A percentile compares a stretch with the other conserved stretches of the same genome.
Conservation (phyloP, 371 early-diverging fungal genomes). For the Lichtheimia ramosa region DNA sequence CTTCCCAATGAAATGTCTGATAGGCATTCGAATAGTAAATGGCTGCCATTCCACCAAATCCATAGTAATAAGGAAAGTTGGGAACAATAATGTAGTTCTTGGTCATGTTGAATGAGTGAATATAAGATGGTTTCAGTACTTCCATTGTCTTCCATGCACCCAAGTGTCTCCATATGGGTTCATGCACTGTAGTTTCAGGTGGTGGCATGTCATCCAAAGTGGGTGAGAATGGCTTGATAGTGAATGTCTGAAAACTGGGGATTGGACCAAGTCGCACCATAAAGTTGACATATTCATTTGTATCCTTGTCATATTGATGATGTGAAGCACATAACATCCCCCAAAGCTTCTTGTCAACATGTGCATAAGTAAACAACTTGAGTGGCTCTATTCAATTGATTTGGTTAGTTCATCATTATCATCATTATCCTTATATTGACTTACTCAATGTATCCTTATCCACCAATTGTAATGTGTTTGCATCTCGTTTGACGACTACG, state of each 20-base stretch:
- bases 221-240: constrained; percentile 30
- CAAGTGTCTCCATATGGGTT: constrained; percentile 47
- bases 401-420: neutral
- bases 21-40: constrained; percentile 57
- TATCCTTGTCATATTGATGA: constrained; percentile 49
- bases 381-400: constrained; percentile 35
- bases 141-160: constrained; percentile 46
- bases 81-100: constrained; percentile 65
- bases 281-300: constrained; percentile 53
- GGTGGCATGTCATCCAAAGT: constrained; percentile 17
- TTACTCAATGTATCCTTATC: constrained; percentile 47
- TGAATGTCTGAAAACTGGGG: constrained; percentile 40
- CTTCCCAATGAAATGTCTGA: constrained; percentile 60
- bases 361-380: constrained; percentile 50
- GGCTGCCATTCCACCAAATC: constrained; percentile 56
- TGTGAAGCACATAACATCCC: constrained; percentile 54
- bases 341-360: constrained; percentile 46
- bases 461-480: constrained; percentile 61
- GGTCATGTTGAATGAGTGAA: constrained; percentile 65
- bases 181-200: constrained; percentile 24
- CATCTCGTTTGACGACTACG: constrained; percentile 54
- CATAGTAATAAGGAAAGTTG: constrained; percentile 62
- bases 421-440: neutral
- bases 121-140: constrained; percentile 50
- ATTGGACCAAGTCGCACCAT: constrained; percentile 46